Evolutionary conservation across 2,329 filamentous ascomycete genomes (phyloP).

Genomic region (Hymenoscyphus salicellus): DNA sequence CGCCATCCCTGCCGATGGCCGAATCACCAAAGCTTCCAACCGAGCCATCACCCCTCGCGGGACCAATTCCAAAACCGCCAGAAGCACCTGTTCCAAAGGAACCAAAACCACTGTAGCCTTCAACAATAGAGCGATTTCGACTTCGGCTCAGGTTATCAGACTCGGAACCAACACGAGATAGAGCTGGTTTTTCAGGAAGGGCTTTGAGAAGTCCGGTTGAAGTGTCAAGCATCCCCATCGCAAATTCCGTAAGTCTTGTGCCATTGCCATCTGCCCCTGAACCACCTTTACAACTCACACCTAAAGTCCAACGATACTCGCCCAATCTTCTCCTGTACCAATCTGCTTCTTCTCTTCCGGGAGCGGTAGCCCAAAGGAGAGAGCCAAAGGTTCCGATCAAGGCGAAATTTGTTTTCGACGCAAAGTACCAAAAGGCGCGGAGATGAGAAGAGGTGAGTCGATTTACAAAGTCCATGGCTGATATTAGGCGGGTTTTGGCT

Average conservation of each 20-base stretch:
- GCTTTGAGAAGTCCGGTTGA: constrained; percentile 66
- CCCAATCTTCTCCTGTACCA: constrained; percentile 84
- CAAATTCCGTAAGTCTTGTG: constrained; percentile 61
- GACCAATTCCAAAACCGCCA: constrained; percentile 29
- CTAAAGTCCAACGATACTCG: constrained; percentile 92
- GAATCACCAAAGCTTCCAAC: constrained; percentile 25
- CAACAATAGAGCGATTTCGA: constrained; percentile 23
- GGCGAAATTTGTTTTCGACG: constrained; percentile 14
- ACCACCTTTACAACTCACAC: constrained; percentile 67
- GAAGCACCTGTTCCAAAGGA: constrained; percentile 18
- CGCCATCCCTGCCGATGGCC: constrained; percentile 12
- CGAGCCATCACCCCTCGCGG: constrained; percentile 26
- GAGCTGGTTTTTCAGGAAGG: constrained; percentile 66
- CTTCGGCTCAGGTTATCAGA: constrained; percentile 24
- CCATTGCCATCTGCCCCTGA: constrained; percentile 44
- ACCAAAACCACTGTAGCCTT: constrained; percentile 25
- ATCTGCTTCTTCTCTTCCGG: constrained; percentile 81
- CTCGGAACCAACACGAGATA: constrained; percentile 50
- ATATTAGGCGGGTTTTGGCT: constrained; percentile 90
- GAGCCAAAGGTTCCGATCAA: constrained; percentile 51
- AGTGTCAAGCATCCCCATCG: constrained; percentile 75
- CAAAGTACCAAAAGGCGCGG: constrained; percentile 59
- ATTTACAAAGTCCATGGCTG: constrained; percentile 96
- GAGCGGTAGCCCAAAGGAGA: constrained; percentile 83
- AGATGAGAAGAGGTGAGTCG: constrained; percentile 82